Percentiles rank a stretch among this genome's conserved stretches.
These are phyloP conservation scores for Citrullus amarus DNA, from an alignment of 306 rosid genomes.

Conservation along the genomic window DNA sequence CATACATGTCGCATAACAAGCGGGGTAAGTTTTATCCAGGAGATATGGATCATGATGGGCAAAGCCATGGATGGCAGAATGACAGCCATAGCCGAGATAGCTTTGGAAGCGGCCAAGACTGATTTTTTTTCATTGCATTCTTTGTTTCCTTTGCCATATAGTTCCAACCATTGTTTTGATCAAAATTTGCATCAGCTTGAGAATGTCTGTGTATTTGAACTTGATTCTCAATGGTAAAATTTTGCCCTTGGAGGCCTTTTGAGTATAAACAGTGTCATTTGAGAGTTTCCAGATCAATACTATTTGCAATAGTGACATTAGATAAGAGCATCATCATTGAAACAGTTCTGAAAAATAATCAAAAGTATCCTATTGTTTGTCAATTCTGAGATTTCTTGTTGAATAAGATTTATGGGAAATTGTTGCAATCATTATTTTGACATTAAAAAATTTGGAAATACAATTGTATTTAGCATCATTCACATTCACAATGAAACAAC, in stretches of 20 bases:
- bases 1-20: conserved; percentile 36
- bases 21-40: conserved; percentile 41
- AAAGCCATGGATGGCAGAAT: conserved; percentile 56
- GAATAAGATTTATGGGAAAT: background rate
- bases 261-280: background rate
- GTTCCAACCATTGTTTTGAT: background rate
- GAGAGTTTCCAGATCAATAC: background rate
- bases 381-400: background rate
- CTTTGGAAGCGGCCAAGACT: conserved; percentile 44
- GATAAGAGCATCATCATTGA: background rate
- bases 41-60: conserved; percentile 56
- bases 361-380: too few species aligned
- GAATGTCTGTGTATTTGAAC: background rate
- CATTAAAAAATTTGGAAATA: background rate
- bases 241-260: background rate
- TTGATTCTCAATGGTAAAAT: background rate
- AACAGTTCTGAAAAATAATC: background rate
- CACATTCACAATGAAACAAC: background rate
- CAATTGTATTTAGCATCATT: background rate
- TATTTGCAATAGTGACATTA: background rate
- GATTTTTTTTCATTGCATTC: background rate
- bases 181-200: background rate
- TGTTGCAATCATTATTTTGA: background rate
- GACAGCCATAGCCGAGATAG: conserved; percentile 45
- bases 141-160: background rate